Evolutionary conservation across 106 monocot genomes (phyloP).

Genomic region (Dendrobium nobile): DNA sequence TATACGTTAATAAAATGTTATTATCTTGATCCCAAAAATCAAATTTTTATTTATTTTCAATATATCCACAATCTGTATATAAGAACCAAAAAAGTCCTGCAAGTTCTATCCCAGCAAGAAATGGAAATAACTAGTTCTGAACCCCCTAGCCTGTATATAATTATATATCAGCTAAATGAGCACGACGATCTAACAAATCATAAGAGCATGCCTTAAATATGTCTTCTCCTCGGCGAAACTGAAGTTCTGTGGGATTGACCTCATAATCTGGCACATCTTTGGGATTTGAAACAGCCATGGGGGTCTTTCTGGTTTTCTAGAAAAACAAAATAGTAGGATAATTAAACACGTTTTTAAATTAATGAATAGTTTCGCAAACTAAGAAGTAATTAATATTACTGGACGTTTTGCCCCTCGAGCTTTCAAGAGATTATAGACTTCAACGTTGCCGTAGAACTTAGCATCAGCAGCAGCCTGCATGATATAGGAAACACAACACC

Average conservation of each 20-base stretch:
- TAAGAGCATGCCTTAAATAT: slow-evolving; percentile 38
- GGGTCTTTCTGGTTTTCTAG: slow-evolving; percentile 75
- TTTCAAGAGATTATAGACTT: slow-evolving; percentile 23
- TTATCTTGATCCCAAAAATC: neutral
- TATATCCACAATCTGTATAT: neutral
- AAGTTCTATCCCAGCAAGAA: neutral
- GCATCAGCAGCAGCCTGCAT: slow-evolving; percentile 29
- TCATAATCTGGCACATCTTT: slow-evolving; percentile 94
- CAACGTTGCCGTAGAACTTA: slow-evolving; percentile 19
- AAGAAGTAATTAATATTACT: neutral
- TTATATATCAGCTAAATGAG: too few relatives aligned
- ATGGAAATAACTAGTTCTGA: neutral
- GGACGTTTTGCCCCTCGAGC: slow-evolving; percentile 20
- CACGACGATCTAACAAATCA: neutral
- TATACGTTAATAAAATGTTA: too few relatives aligned
- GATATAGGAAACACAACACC: neutral
- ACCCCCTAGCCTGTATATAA: too few relatives aligned
- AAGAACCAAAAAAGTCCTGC: neutral
- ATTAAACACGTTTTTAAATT: neutral
- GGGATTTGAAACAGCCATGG: slow-evolving; percentile 89
- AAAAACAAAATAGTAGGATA: neutral
- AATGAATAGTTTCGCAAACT: slow-evolving; percentile 4
- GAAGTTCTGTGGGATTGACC: slow-evolving; percentile 73
- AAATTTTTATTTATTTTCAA: neutral
- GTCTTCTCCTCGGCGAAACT: slow-evolving; percentile 57